Conservation (phyloP, 108 stramenopile genomes). For the Cyclotella atomus region DNA sequence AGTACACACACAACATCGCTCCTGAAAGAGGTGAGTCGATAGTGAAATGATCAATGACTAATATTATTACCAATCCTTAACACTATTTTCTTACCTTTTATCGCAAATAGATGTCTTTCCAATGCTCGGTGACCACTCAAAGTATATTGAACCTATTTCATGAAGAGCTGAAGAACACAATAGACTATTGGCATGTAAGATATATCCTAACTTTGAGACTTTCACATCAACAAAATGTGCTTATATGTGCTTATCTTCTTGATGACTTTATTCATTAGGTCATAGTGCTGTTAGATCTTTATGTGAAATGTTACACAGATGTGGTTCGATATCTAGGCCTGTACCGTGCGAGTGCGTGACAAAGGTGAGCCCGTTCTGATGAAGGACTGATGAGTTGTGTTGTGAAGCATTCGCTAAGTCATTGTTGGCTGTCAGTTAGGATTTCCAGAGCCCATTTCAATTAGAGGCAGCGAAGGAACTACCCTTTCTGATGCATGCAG, state of each 20-base stretch:
- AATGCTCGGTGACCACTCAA: conserved; percentile 43
- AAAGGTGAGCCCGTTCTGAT: conserved; percentile 18
- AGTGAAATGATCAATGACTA: neutral
- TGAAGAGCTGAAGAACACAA: conserved; percentile 55
- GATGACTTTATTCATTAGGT: too few relatives aligned
- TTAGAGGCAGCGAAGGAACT: neutral
- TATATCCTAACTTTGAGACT: too few relatives aligned
- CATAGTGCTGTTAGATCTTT: too few relatives aligned
- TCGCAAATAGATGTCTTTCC: conserved; percentile 26
- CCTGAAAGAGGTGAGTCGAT: conserved; percentile 17
- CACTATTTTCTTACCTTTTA: neutral
- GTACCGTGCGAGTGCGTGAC: conserved; percentile 64
- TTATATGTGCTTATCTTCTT: too few relatives aligned
- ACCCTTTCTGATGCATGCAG: neutral
- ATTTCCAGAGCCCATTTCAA: neutral
- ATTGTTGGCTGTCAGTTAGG: neutral
- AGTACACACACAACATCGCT: conserved; percentile 35
- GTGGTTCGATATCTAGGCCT: conserved; percentile 44
- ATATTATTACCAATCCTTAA: neutral
- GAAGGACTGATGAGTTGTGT: neutral
- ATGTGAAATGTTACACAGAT: conserved; percentile 70
- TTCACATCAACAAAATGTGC: too few relatives aligned
- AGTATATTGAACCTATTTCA: conserved; percentile 57
- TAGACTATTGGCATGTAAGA: conserved; percentile 59
- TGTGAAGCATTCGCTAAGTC: neutral